A percentile compares a stretch with the other conserved stretches of the same genome.
Evolutionary conservation across 2,329 filamentous ascomycete species (phyloP).

Genomic region (Teratosphaeria viscida): DNA sequence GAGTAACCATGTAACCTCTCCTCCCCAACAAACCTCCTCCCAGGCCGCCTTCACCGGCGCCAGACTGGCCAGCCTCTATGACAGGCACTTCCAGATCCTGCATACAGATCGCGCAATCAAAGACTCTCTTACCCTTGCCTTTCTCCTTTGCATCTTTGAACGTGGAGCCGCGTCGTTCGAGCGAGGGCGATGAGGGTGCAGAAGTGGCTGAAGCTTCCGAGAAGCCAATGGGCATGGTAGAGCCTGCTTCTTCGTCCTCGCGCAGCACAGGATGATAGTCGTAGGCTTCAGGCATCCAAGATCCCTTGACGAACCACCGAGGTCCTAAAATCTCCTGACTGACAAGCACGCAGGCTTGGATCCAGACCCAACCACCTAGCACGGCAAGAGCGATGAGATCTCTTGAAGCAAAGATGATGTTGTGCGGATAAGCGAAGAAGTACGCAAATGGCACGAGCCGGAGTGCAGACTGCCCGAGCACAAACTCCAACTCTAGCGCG

Average conservation of each 20-base stretch:
- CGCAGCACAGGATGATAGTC: conserved; percentile 89
- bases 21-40: conserved; percentile 59
- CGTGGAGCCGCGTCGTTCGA: conserved; percentile 18
- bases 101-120: conserved; percentile 93
- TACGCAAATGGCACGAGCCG: conserved; percentile 74
- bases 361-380: conserved; percentile 71
- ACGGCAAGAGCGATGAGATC: conserved; percentile 56
- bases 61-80: conserved; percentile 40
- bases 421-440: conserved; percentile 68
- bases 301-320: conserved; percentile 67
- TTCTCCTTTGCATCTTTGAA: conserved; percentile 29
- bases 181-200: conserved; percentile 14
- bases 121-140: conserved; percentile 49
- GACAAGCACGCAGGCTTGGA: conserved; percentile 68
- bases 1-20: conserved; percentile 90
- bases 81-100: conserved; percentile 85
- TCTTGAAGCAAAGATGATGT: conserved; percentile 67
- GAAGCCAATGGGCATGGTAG: conserved; percentile 59
- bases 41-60: conserved; percentile 30
- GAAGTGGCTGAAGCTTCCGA: conserved; percentile 25
- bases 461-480: conserved; percentile 69
- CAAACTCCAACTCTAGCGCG: conserved; percentile 84
- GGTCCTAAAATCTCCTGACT: conserved; percentile 80
- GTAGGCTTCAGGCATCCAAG: conserved; percentile 63
- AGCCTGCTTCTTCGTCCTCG: conserved; percentile 69